phyloP scores from a whole-genome alignment of 2,329 filamentous ascomycete species.

The Paracamarosporium sp. region DNA sequence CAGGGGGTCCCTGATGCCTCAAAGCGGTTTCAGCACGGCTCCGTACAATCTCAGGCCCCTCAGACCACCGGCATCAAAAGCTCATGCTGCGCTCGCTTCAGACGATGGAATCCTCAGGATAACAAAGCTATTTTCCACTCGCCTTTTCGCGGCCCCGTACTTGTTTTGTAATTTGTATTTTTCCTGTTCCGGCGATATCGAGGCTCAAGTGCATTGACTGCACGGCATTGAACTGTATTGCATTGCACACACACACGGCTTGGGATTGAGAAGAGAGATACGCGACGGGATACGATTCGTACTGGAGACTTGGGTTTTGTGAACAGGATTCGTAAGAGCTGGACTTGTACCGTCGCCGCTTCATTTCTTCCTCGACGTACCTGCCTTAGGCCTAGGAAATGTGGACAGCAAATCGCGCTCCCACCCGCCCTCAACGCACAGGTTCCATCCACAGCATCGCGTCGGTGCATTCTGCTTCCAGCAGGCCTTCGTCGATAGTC shows the following conservation, averaged over 20 bases:
- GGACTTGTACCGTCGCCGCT: conserved; percentile 3
- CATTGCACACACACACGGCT: too few relatives aligned
- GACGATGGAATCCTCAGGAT: conserved; percentile 14
- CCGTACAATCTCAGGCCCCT: conserved; percentile 19
- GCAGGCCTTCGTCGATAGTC: conserved; percentile 30
- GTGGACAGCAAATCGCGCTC: conserved; percentile 40
- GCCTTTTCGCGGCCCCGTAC: background rate
- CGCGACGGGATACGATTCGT: conserved; percentile 1
- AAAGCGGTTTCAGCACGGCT: conserved; percentile 38
- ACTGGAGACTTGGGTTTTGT: background rate
- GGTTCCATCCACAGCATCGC: conserved; percentile 38
- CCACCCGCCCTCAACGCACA: conserved; percentile 34
- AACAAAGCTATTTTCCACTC: conserved; percentile 12
- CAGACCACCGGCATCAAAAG: conserved; percentile 28
- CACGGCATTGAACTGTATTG: conserved; percentile 4
- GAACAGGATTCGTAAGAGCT: background rate
- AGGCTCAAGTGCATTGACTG: conserved; percentile 5
- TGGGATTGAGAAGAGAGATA: background rate
- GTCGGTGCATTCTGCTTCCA: conserved; percentile 32
- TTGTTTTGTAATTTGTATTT: conserved; percentile 11
- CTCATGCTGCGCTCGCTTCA: conserved; percentile 21
- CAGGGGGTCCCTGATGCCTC: conserved; percentile 35
- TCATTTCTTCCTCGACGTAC: conserved; percentile 10
- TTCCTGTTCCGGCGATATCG: background rate
- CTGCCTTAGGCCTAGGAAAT: conserved; percentile 24